A percentile compares a stretch with the other conserved stretches of the same genome.
Evolutionary conservation across 768 basidiomycete species (phyloP).

Genomic region (Lentinula guzmanii): DNA sequence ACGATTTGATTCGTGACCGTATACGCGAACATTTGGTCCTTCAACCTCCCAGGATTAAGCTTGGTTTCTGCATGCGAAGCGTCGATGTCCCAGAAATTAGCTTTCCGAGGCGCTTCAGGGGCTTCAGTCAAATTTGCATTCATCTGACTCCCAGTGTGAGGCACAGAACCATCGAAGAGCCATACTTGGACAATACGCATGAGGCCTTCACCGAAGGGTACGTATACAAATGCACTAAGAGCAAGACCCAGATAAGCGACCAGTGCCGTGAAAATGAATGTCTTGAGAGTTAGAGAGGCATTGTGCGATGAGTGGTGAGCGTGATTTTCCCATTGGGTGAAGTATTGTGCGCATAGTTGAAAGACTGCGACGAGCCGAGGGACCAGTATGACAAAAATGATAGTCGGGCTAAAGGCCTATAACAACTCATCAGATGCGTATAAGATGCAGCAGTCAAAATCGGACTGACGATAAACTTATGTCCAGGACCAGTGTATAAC

Average conservation of each 20-base stretch:
- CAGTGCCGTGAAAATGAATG: constrained; percentile 82
- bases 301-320: constrained; percentile 71
- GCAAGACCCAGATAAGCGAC: constrained; percentile 88
- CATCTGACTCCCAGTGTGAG: constrained; percentile 11
- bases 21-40: constrained; percentile 91
- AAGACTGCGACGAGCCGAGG: constrained; percentile 76
- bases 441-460: neutral
- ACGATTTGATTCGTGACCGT: constrained; percentile 85
- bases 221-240: constrained; percentile 93
- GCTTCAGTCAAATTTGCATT: neutral
- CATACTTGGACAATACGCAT: constrained; percentile 54
- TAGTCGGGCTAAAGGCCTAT: constrained; percentile 76
- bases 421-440: neutral
- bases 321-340: constrained; percentile 94
- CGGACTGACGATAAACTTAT: constrained; percentile 66
- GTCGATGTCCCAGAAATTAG: constrained; percentile 45
- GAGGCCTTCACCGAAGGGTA: constrained; percentile 84
- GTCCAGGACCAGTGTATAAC: constrained; percentile 84
- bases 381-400: constrained; percentile 75
- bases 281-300: constrained; percentile 71
- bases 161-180: constrained; percentile 27
- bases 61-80: constrained; percentile 45
- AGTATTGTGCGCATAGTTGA: constrained; percentile 56
- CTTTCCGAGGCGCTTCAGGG: constrained; percentile 7
- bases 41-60: constrained; percentile 63